Conservation (phyloP, 768 basidiomycete genomes). For the Leccinum aurantiacum region DNA sequence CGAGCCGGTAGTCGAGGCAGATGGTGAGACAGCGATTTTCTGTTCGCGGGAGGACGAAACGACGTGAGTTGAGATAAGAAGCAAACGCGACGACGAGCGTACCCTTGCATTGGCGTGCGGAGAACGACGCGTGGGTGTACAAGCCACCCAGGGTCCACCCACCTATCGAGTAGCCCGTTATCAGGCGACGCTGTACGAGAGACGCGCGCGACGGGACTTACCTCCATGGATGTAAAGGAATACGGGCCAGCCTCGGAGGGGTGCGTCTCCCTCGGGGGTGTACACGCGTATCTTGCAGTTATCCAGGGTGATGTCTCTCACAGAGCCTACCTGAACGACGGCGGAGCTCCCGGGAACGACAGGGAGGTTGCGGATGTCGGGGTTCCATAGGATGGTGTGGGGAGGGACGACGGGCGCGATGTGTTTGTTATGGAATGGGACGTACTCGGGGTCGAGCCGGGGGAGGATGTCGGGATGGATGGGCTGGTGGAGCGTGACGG, state of each 20-base stretch:
- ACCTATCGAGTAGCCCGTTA: slow-evolving; percentile 37
- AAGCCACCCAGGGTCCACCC: slow-evolving; percentile 76
- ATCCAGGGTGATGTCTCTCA: slow-evolving; percentile 48
- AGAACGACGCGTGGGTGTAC: slow-evolving; percentile 57
- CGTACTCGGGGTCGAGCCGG: slow-evolving; percentile 63
- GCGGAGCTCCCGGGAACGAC: slow-evolving; percentile 55
- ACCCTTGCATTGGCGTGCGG: slow-evolving; percentile 31
- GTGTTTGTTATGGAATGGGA: slow-evolving; percentile 53
- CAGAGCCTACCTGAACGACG: slow-evolving; percentile 54
- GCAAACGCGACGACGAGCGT: background rate
- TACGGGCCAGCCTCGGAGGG: slow-evolving; percentile 62
- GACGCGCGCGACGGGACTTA: slow-evolving; percentile 22
- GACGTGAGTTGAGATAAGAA: background rate
- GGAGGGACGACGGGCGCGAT: slow-evolving; percentile 46
- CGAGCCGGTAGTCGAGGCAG: no score
- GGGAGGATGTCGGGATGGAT: slow-evolving; percentile 59
- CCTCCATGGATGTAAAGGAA: slow-evolving; percentile 76
- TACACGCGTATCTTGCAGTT: slow-evolving; percentile 61
- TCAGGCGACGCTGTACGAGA: background rate
- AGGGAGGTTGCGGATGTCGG: slow-evolving; percentile 49
- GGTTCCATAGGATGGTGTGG: slow-evolving; percentile 61
- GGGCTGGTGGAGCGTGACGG: slow-evolving; percentile 38
- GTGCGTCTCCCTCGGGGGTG: slow-evolving; percentile 52
- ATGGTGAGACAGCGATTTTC: no score
- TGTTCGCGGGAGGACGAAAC: no score